phyloP scores from a whole-genome alignment of 2,329 filamentous ascomycete genomes.

The Fusarium albosuccineum region DNA sequence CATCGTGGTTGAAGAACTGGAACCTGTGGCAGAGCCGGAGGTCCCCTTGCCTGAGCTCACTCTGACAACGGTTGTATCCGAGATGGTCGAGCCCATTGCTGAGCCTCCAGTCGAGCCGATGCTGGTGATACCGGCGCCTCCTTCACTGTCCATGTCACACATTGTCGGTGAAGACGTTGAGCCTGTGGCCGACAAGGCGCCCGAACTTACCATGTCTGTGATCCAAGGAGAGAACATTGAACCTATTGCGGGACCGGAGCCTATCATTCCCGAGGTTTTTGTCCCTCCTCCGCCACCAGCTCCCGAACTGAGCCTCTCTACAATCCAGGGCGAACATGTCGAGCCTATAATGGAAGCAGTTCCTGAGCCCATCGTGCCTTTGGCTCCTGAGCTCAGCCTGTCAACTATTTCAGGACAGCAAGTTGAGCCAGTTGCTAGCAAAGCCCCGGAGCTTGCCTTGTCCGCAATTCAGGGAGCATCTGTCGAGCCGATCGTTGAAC shows the following conservation, averaged over 20 bases:
- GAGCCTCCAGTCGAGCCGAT: slow-evolving; percentile 42
- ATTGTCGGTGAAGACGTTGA: slow-evolving; percentile 41
- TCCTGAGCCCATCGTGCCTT: slow-evolving; percentile 4
- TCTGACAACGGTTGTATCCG: slow-evolving; percentile 34
- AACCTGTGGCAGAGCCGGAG: slow-evolving; percentile 39
- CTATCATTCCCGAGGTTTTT: slow-evolving; percentile 4
- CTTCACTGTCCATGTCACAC: slow-evolving; percentile 32
- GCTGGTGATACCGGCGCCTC: slow-evolving; percentile 36
- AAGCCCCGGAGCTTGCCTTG: slow-evolving; percentile 31
- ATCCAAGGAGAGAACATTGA: slow-evolving; percentile 40
- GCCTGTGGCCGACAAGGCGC: slow-evolving; percentile 41
- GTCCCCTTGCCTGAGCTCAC: slow-evolving; percentile 38
- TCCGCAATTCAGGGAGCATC: slow-evolving; percentile 41
- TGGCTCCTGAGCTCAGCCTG: slow-evolving; percentile 22
- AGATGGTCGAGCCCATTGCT: slow-evolving; percentile 35
- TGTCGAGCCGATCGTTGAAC: slow-evolving; percentile 37
- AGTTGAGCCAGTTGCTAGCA: slow-evolving; percentile 35
- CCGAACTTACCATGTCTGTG: slow-evolving; percentile 34
- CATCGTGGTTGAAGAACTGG: slow-evolving; percentile 4
- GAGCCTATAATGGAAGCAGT: slow-evolving; percentile 25
- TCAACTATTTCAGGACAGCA: slow-evolving; percentile 37
- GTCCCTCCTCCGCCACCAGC: slow-evolving; percentile 23
- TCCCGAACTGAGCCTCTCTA: slow-evolving; percentile 39
- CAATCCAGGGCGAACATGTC: slow-evolving; percentile 42
- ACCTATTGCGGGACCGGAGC: slow-evolving; percentile 31